Percentiles rank a stretch among this genome's conserved stretches.
These are phyloP conservation scores for Hyaloraphidium curvatum DNA, from an alignment of 192 early-diverging fungal species.

Conservation along the genomic window DNA sequence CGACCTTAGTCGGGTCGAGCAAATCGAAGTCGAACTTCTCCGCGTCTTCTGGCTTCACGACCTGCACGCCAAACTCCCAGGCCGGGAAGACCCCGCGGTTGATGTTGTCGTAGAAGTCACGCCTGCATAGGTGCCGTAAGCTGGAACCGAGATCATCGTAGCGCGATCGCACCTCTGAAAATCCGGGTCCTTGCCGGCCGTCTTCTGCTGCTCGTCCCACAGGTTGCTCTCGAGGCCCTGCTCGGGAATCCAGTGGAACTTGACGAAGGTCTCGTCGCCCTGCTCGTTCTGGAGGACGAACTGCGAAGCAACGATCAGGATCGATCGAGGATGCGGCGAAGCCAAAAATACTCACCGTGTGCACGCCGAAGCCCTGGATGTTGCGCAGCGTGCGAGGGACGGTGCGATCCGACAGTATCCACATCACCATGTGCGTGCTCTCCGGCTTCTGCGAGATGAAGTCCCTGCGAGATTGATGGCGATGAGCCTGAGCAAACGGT, in stretches of 20 bases:
- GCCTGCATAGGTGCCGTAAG: too few relatives aligned
- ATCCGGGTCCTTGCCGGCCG: slow-evolving; percentile 49
- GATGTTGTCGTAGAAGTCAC: slow-evolving; percentile 56
- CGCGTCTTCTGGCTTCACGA: slow-evolving; percentile 51
- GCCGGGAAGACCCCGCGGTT: slow-evolving; percentile 42
- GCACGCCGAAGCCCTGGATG: slow-evolving; percentile 68
- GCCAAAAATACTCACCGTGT: too few relatives aligned
- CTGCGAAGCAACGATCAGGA: slow-evolving; percentile 14
- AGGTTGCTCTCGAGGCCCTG: slow-evolving; percentile 44
- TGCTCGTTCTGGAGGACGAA: slow-evolving; percentile 35
- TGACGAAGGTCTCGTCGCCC: slow-evolving; percentile 52
- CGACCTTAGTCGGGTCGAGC: slow-evolving; percentile 61
- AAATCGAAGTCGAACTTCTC: slow-evolving; percentile 51
- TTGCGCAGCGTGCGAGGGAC: slow-evolving; percentile 60
- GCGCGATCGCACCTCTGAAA: too few relatives aligned
- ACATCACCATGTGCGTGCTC: slow-evolving; percentile 57
- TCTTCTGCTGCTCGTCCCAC: slow-evolving; percentile 26
- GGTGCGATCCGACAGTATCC: slow-evolving; percentile 67
- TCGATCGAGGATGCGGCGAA: background rate
- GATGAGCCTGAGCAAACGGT: too few relatives aligned
- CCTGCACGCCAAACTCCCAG: slow-evolving; percentile 54
- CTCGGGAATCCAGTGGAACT: slow-evolving; percentile 70
- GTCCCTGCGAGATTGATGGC: slow-evolving; percentile 23
- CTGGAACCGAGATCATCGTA: too few relatives aligned
- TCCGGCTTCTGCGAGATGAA: slow-evolving; percentile 59